Conservation (phyloP, 2,329 filamentous ascomycete genomes). For the Aspergillus terreus region DNA sequence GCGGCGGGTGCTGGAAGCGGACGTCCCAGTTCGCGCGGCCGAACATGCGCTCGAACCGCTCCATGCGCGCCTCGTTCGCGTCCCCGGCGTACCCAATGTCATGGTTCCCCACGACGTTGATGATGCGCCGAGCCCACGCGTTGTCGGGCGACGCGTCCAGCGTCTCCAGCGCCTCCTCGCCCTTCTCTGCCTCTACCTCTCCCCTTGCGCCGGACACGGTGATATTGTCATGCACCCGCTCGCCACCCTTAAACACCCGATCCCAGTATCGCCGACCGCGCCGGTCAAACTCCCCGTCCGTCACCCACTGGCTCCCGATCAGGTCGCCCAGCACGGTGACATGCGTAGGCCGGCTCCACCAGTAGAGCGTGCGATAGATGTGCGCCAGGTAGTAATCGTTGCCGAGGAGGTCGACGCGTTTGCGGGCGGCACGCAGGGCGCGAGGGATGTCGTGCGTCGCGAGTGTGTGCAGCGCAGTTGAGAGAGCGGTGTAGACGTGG, state of each 20-base stretch:
- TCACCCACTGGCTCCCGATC: conserved; percentile 92
- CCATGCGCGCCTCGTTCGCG: conserved; percentile 68
- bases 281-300: conserved; percentile 73
- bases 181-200: conserved; percentile 47
- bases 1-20: conserved; percentile 59
- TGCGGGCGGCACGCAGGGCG: conserved; percentile 64
- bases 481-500: conserved; percentile 20
- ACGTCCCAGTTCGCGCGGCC: conserved; percentile 90
- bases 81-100: conserved; percentile 96
- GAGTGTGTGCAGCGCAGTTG: conserved; percentile 32
- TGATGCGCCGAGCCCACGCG: conserved; percentile 70
- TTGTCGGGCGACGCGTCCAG: conserved; percentile 36
- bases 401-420: conserved; percentile 81
- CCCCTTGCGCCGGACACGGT: conserved; percentile 27
- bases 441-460: conserved; percentile 65
- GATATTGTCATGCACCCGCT: conserved; percentile 55
- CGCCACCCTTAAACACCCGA: conserved; percentile 67
- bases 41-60: conserved; percentile 79
- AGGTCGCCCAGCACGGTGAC: conserved; percentile 86
- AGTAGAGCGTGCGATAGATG: conserved; percentile 77
- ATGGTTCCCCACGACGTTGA: conserved; percentile 92
- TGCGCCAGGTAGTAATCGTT: conserved; percentile 96
- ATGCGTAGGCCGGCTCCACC: conserved; percentile 84
- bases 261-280: conserved; percentile 76
- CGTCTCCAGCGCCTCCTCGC: conserved; percentile 21